Evolutionary conservation across 1,284 basidiomycete species (phyloP), one percentile per base, ranked within the genome.

Genomic region (Leccinum proliferum): DNA sequence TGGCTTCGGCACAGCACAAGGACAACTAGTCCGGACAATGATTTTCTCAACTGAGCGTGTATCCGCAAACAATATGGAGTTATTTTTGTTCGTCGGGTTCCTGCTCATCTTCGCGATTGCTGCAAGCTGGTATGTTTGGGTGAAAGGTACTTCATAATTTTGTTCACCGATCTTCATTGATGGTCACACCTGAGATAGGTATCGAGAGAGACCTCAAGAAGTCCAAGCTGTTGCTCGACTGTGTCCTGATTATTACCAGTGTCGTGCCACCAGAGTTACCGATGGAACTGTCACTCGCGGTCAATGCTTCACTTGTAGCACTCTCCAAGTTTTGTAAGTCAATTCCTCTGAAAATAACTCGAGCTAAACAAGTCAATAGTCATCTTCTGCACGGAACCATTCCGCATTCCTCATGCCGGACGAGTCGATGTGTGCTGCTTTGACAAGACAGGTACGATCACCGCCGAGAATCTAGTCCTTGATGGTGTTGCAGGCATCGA

Each of bases 391-490:
- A 98, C 95, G 11, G 95, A 98, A 72, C 95, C 95, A 0, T 98
- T 98, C 86, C 86, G 96, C 32, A 98, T 98, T 67, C 94, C 96
- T 0, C 92, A 82, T 65, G 95, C 95, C 10, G 95, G 96, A 7
- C 86, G 93, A 35, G 94, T 98, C 6, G 95, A 98, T 68, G 90
- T 98, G 11, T 98, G 95, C 76, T 98, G 96, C 77, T 98, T 98
- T 69, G 95, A 98, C 78, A 98, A 98, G 82, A 98, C 95, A 0
- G 96, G 95, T 37, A 98, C 95, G 0, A 96, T 98, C 66, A 98
- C 95, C 0, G 93, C 93, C 1, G 94, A 97, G 75, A 89, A 95
- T 75, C 78, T 98, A n/a, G 93, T 97, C 12, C 83, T 97, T 1
- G 94, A 98, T 74, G 96, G 95, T 65, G 85, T 98, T 43, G 92